Percentiles rank a stretch among this genome's conserved stretches.
Evolutionary conservation across 169 alveolate species (phyloP).

Genomic region (Sarcocystis neurona): DNA sequence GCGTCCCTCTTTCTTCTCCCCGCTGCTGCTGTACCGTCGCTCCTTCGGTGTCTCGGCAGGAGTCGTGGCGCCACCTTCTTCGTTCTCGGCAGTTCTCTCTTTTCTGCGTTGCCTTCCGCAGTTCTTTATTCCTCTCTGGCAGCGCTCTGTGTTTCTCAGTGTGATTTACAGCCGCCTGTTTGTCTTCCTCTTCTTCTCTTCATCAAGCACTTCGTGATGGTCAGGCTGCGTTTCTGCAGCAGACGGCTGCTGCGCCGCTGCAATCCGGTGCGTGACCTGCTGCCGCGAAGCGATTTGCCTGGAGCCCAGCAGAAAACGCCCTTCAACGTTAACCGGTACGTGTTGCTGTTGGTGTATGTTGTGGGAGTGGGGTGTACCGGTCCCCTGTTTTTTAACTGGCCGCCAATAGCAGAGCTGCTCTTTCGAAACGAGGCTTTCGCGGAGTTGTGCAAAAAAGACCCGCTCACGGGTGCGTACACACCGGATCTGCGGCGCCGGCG

Average conservation of each 20-base stretch:
- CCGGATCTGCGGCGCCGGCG: not conserved
- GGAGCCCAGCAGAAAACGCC: constrained; percentile 64
- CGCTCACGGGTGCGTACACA: not conserved
- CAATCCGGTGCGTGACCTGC: constrained; percentile 33
- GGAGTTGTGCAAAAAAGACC: constrained; percentile 16
- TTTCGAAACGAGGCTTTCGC: constrained; percentile 36
- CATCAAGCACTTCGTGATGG: too few species aligned
- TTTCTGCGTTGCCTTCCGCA: too few species aligned
- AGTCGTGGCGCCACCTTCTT: too few species aligned
- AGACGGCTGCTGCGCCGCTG: too few species aligned
- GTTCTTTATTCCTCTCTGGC: too few species aligned
- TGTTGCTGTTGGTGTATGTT: constrained; percentile 40
- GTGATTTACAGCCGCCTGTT: too few species aligned
- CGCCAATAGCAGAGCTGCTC: constrained; percentile 53
- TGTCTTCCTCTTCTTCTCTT: too few species aligned
- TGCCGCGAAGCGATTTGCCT: constrained; percentile 59
- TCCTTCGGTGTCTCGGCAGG: too few species aligned
- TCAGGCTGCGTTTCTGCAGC: constrained; percentile 35
- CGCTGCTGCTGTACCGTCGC: too few species aligned
- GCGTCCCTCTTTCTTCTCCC: too few species aligned
- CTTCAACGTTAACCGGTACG: constrained; percentile 51
- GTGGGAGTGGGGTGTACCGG: constrained; percentile 51
- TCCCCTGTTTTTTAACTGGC: constrained; percentile 58
- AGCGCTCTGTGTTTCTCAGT: too few species aligned
- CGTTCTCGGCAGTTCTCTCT: too few species aligned